Evolutionary conservation across 148 eudicot species (phyloP).

Genomic region (Vaccinium myrtillus): DNA sequence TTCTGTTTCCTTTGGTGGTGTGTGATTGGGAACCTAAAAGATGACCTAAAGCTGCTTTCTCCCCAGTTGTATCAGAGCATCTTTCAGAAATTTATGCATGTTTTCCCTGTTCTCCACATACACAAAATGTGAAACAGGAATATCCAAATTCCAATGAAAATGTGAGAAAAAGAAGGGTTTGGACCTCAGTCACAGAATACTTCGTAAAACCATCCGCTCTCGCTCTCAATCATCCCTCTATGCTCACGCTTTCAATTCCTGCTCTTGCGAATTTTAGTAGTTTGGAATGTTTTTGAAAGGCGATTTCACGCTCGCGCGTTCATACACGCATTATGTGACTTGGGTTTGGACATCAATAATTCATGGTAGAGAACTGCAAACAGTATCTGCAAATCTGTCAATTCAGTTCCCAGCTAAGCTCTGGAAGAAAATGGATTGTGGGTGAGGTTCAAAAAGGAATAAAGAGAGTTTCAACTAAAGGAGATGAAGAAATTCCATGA

Average conservation of each 20-base stretch:
- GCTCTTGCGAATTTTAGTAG: too few relatives aligned
- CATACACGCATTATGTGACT: too few relatives aligned
- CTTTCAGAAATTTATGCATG: constrained; percentile 34
- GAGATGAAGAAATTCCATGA: constrained; percentile 12
- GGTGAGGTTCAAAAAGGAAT: background rate
- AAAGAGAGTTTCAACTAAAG: constrained; percentile 17
- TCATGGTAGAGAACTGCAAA: constrained; percentile 22
- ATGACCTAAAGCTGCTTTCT: constrained; percentile 46
- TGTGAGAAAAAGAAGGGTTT: constrained; percentile 17
- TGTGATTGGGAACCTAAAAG: constrained; percentile 51
- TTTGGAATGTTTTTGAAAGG: too few relatives aligned
- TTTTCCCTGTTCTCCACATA: constrained; percentile 18
- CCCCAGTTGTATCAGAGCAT: constrained; percentile 46
- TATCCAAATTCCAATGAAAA: constrained; percentile 10
- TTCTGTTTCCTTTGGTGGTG: constrained; percentile 52
- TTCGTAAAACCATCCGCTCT: too few relatives aligned
- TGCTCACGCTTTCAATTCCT: too few relatives aligned
- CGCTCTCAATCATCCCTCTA: too few relatives aligned
- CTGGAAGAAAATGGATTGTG: constrained; percentile 9
- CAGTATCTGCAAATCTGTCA: background rate
- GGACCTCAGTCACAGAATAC: background rate
- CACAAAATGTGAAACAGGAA: constrained; percentile 13
- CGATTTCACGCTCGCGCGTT: too few relatives aligned
- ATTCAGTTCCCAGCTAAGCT: constrained; percentile 8
- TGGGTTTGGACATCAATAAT: constrained; percentile 8